phyloP scores from a whole-genome alignment of 257 asterid genomes.

The Nicotiana knightiana region DNA sequence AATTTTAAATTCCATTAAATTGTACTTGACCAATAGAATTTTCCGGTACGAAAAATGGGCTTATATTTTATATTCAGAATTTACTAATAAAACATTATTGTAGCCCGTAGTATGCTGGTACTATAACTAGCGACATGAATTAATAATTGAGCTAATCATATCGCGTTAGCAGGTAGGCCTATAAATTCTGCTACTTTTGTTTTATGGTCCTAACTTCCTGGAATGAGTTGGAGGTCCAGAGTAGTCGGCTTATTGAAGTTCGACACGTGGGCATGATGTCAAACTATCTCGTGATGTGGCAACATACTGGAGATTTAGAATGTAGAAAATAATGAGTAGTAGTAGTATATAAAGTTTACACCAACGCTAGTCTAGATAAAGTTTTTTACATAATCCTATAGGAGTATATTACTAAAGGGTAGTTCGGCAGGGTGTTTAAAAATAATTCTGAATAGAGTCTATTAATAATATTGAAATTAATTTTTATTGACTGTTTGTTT shows the following conservation, averaged over 20 bases:
- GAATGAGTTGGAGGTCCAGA: not conserved
- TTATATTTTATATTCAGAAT: no score
- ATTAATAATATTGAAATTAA: no score
- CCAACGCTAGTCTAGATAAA: no score
- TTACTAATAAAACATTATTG: not conserved
- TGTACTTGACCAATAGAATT: not conserved
- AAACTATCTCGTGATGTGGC: not conserved
- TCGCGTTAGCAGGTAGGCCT: not conserved
- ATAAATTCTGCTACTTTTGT: not conserved
- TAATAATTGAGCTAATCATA: not conserved
- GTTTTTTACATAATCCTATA: no score
- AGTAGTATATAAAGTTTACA: no score
- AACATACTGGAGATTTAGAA: not conserved
- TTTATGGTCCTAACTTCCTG: conserved; percentile 4
- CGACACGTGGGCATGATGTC: not conserved
- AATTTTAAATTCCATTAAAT: no score
- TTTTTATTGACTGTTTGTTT: no score
- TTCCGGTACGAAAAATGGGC: no score
- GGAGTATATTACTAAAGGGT: no score
- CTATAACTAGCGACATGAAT: not conserved
- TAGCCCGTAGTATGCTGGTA: not conserved
- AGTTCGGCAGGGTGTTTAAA: no score
- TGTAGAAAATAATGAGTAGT: no score
- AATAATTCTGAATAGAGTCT: no score
- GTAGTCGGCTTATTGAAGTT: not conserved